These are phyloP conservation scores for Coemansia sp. DNA, from an alignment of 192 early-diverging fungal species.

Conservation along the genomic window DNA sequence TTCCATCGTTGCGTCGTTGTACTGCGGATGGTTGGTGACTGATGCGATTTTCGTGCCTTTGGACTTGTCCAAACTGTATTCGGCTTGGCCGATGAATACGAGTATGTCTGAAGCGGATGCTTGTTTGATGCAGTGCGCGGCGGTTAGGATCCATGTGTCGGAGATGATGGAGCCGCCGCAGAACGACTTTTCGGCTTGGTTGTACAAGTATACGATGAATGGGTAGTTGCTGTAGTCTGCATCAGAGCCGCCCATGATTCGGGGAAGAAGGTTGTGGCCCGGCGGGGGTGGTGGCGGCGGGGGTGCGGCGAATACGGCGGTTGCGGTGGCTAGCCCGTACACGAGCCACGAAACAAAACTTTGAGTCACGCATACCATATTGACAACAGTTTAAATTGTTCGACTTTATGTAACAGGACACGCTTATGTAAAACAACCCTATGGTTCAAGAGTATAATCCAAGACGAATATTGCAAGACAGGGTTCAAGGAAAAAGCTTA, in stretches of 20 bases:
- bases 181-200: conserved; percentile 28
- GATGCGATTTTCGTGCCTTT: conserved; percentile 23
- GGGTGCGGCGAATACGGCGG: neutral
- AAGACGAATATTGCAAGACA: too few relatives aligned
- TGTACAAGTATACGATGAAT: conserved; percentile 48
- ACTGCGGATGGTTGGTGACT: conserved; percentile 50
- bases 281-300: conserved; percentile 9
- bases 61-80: conserved; percentile 33
- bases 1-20: conserved; percentile 44
- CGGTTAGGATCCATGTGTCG: conserved; percentile 49
- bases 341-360: conserved; percentile 3
- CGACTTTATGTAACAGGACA: neutral
- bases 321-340: neutral
- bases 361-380: conserved; percentile 2
- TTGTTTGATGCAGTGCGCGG: conserved; percentile 53
- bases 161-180: conserved; percentile 54
- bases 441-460: too few relatives aligned
- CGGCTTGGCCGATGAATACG: conserved; percentile 33
- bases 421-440: neutral
- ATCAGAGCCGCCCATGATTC: conserved; percentile 50
- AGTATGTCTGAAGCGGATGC: conserved; percentile 18
- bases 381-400: neutral
- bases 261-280: conserved; percentile 18
- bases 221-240: conserved; percentile 37
- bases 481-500: neutral